These are phyloP conservation scores for Lachnellula hyalina DNA, from an alignment of 2,329 filamentous ascomycete genomes.

Conservation along the genomic window DNA sequence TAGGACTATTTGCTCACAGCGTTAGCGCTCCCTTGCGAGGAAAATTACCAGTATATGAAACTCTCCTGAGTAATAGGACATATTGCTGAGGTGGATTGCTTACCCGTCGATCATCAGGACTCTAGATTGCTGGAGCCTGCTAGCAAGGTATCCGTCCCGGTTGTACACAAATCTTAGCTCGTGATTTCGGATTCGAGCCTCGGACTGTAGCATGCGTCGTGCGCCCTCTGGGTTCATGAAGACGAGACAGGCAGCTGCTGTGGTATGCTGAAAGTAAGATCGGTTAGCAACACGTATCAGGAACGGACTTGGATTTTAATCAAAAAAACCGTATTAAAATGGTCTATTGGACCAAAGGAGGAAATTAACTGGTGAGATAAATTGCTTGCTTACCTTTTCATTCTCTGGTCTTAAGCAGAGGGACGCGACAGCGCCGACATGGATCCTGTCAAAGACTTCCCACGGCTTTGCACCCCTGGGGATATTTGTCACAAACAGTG, in stretches of 20 bases:
- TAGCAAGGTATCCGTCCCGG: not conserved
- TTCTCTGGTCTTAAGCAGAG: not conserved
- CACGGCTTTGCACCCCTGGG: not conserved
- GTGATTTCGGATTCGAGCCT: not conserved
- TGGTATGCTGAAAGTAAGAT: not conserved
- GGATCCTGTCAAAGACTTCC: slow-evolving; percentile 3
- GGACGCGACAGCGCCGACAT: not conserved
- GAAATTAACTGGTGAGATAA: too few species aligned
- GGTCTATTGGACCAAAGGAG: too few species aligned
- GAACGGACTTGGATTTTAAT: too few species aligned
- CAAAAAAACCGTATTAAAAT: too few species aligned
- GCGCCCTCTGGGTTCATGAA: not conserved
- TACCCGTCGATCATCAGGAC: not conserved
- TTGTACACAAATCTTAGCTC: not conserved
- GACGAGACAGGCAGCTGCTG: not conserved
- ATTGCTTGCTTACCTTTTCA: not conserved
- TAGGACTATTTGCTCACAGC: not conserved
- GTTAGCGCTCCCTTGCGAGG: too few species aligned
- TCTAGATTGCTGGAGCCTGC: not conserved
- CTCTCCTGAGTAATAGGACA: too few species aligned
- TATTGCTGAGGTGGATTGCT: too few species aligned
- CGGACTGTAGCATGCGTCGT: not conserved
- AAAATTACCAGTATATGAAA: too few species aligned
- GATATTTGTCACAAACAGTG: not conserved
- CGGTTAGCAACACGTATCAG: too few species aligned